Evolutionary conservation across 2,329 filamentous ascomycete species (phyloP), one percentile per base, ranked within the genome.

Genomic region (Fusarium brevicatenulatum): DNA sequence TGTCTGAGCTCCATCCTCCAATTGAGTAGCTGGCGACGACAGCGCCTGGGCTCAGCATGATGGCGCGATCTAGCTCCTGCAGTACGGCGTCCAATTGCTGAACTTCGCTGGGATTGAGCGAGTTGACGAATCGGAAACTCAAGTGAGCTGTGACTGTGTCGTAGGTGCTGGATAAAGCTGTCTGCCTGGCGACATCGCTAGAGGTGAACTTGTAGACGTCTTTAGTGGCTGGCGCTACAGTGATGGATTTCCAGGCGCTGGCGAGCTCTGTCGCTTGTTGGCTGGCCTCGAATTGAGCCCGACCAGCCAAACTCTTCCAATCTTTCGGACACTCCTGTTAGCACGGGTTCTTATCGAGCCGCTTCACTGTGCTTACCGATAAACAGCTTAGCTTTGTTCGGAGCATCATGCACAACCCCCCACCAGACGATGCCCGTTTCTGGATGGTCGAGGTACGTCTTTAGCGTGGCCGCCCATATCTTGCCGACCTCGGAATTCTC

Each of bases 371-470:
- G 40, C 34, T 18, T 54, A 30, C 50, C 50, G 23, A 54, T 18
- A 40, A 70, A 55, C 7, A 70, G 44, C 36, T 70, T 63, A 18
- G 68, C 66, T 15, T 58, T 43, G 3, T 46, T 39, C 12, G 62
- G 47, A 28, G 18, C 40, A 6, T 44, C 53, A n/a, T 66, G 47
- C 10, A 71, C 53, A 9, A 62, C 28, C 25, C 46, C 53, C 61
- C 68, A 70, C 56, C 63, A 62, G 36, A 70, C n/a, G 19, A 40
- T 71, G 16, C 62, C 62, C 13, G 66, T 71, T 23, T 66, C 32
- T 53, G 61, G 44, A 8, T 47, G 53, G 21, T 62, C 61, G 7
- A 71, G 68, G 37, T 66, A 71, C 21, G 56, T 46, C 42, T 25
- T 34, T 18, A 71, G 11, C 4, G 66, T 70, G n/a, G 25, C 16